phyloP scores from a whole-genome alignment of 73 alveolate species.

The Tetrahymena thermophila region DNA sequence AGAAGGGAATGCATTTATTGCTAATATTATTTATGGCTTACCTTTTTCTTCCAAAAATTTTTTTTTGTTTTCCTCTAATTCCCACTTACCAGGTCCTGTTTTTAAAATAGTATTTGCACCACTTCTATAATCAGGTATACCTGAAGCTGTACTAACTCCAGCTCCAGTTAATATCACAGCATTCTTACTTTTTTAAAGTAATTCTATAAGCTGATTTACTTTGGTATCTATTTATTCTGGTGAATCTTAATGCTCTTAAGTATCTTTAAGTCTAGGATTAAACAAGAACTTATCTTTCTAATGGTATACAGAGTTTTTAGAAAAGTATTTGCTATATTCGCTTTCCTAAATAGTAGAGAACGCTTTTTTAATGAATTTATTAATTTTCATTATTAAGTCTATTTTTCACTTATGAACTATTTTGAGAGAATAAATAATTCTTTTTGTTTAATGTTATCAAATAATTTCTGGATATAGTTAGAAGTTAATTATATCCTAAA shows the following conservation, averaged over 20 bases:
- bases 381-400: neutral
- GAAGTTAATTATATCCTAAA: neutral
- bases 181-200: constrained; percentile 46
- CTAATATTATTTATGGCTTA: neutral
- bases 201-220: constrained; percentile 55
- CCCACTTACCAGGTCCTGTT: constrained; percentile 57
- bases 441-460: neutral
- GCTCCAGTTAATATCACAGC: constrained; percentile 82
- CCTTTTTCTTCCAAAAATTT: neutral
- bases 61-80: constrained; percentile 5
- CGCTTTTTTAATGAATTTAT: neutral
- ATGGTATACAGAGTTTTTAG: neutral
- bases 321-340: neutral
- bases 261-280: constrained; percentile 1
- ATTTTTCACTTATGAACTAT: neutral
- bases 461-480: neutral
- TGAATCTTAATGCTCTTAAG: constrained; percentile 19
- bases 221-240: constrained; percentile 35
- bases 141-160: constrained; percentile 82
- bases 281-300: neutral
- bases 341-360: neutral
- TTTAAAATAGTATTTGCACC: constrained; percentile 23
- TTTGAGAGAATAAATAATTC: neutral
- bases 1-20: constrained; percentile 35
- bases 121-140: constrained; percentile 85